Percentiles rank a stretch among this genome's conserved stretches.
These are phyloP conservation scores for Mycena polygramma DNA, from an alignment of 768 basidiomycete species.

Conservation along the genomic window DNA sequence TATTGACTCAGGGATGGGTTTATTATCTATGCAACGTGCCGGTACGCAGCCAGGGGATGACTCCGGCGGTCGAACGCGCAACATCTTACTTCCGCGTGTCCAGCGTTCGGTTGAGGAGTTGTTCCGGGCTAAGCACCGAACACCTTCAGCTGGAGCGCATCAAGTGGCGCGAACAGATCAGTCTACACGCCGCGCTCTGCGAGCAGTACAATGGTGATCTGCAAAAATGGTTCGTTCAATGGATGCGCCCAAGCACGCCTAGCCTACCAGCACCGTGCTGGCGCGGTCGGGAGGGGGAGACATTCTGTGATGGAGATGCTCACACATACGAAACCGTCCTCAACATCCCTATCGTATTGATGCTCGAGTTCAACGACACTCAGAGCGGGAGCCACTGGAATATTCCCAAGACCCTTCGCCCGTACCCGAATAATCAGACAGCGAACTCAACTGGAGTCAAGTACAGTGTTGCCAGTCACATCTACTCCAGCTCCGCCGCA, in stretches of 20 bases:
- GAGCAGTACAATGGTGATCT: background rate
- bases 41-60: too few relatives aligned
- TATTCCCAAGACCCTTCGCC: background rate
- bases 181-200: background rate
- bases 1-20: slow-evolving; percentile 7
- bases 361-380: slow-evolving; percentile 8
- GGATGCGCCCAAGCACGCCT: background rate
- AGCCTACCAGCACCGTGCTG: background rate
- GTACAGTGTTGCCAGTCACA: slow-evolving; percentile 20
- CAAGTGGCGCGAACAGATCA: background rate
- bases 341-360: background rate
- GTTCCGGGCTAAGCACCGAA: background rate
- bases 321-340: too few relatives aligned
- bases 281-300: background rate
- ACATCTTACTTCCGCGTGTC: slow-evolving; percentile 1
- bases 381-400: background rate
- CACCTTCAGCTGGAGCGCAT: slow-evolving; percentile 1
- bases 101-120: background rate
- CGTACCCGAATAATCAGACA: slow-evolving; percentile 14
- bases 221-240: slow-evolving; percentile 17
- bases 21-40: background rate
- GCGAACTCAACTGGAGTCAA: background rate
- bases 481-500: background rate
- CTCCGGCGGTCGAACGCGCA: background rate
- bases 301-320: too few relatives aligned